Percentiles rank a stretch among this genome's conserved stretches.
These are phyloP conservation scores for Heteromeles arbutifolia DNA, from an alignment of 306 rosid species.

Conservation along the genomic window DNA sequence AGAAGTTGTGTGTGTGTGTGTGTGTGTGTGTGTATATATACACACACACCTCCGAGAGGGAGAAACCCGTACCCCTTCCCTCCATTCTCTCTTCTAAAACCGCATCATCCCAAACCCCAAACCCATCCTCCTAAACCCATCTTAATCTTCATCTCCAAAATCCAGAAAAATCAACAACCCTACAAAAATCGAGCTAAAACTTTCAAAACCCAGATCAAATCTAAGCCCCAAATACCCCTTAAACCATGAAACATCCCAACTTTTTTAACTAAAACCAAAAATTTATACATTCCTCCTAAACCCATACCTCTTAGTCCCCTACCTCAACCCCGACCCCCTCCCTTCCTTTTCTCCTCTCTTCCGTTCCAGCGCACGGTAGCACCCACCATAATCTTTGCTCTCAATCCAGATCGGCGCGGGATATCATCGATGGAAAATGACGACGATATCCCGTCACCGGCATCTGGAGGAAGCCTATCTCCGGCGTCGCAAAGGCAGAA, in stretches of 20 bases:
- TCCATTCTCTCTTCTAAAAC: slow-evolving; percentile 31
- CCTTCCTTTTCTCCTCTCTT: too few species aligned
- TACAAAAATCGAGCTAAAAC: background rate
- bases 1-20: too few species aligned
- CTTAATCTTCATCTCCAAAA: slow-evolving; percentile 63
- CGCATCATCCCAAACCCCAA: slow-evolving; percentile 46
- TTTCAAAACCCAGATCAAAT: slow-evolving; percentile 34
- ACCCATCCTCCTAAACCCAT: slow-evolving; percentile 44
- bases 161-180: slow-evolving; percentile 10
- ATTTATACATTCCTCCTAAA: too few species aligned
- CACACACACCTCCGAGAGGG: too few species aligned
- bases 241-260: background rate
- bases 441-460: slow-evolving; percentile 70
- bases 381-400: slow-evolving; percentile 1
- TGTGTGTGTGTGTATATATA: too few species aligned
- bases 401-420: slow-evolving; percentile 27
- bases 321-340: too few species aligned
- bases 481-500: slow-evolving; percentile 50
- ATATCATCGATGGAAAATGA: slow-evolving; percentile 60
- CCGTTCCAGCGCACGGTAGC: background rate
- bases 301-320: too few species aligned
- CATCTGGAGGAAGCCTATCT: slow-evolving; percentile 65
- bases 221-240: slow-evolving; percentile 18
- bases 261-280: too few species aligned
- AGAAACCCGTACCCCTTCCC: too few species aligned